Percentiles rank a stretch among this genome's conserved stretches.
phyloP scores from a whole-genome alignment of 2,329 filamentous ascomycete genomes.

The Microcyclosporella mali region DNA sequence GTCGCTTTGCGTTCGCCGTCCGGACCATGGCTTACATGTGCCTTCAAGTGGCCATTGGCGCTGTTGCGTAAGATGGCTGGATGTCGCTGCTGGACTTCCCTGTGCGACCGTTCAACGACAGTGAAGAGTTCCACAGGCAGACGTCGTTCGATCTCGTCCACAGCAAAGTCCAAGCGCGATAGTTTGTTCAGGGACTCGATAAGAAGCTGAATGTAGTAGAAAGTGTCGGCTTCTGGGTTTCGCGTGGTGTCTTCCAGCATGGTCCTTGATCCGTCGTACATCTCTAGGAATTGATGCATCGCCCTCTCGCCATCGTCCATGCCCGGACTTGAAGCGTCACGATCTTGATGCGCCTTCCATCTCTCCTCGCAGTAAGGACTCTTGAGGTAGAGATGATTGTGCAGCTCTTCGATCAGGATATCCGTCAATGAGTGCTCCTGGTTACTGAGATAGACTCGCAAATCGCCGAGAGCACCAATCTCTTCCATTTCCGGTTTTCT shows the following conservation, averaged over 20 bases:
- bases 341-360: constrained; percentile 75
- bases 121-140: constrained; percentile 89
- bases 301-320: constrained; percentile 46
- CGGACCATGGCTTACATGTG: constrained; percentile 31
- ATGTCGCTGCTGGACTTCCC: constrained; percentile 86
- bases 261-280: constrained; percentile 48
- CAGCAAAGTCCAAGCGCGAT: constrained; percentile 73
- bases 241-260: constrained; percentile 82
- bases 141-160: constrained; percentile 86
- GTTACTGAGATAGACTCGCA: constrained; percentile 82
- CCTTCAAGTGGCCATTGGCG: constrained; percentile 41
- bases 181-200: constrained; percentile 88
- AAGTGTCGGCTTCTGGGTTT: constrained; percentile 92
- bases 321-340: constrained; percentile 30
- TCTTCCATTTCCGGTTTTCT: constrained; percentile 82
- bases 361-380: constrained; percentile 95
- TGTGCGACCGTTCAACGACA: constrained; percentile 90
- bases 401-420: constrained; percentile 92
- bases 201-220: constrained; percentile 82
- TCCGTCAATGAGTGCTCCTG: constrained; percentile 90
- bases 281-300: constrained; percentile 52
- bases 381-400: constrained; percentile 95
- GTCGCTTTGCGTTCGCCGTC: constrained; percentile 56
- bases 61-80: constrained; percentile 64
- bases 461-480: constrained; percentile 79